Conservation (phyloP, 2,329 filamentous ascomycete species). For the Calonectria crousiana region DNA sequence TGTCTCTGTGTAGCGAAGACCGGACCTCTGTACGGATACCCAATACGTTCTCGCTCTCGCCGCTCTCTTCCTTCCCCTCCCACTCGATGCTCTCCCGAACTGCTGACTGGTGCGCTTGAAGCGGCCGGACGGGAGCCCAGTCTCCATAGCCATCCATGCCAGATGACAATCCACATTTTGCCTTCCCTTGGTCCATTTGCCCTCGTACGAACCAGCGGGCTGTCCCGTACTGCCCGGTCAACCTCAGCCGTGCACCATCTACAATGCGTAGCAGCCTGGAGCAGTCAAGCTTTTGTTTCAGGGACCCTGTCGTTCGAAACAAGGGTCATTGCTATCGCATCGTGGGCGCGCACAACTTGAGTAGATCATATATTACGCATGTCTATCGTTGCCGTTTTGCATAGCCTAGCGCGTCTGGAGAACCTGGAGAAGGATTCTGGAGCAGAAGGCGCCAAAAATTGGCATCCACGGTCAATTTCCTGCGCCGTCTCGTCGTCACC, state of each 20-base stretch:
- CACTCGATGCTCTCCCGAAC: neutral
- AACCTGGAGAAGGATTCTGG: conserved; percentile 11
- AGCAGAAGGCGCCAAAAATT: conserved; percentile 5
- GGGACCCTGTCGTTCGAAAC: conserved; percentile 4
- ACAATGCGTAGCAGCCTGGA: neutral
- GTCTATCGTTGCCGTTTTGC: neutral
- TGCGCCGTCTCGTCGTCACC: neutral
- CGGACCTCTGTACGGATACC: neutral
- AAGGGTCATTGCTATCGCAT: neutral
- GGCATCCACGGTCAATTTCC: conserved; percentile 9
- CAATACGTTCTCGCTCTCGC: neutral
- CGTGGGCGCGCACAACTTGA: neutral
- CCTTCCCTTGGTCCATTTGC: conserved; percentile 40
- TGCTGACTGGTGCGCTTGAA: conserved; percentile 44
- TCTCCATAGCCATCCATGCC: conserved; percentile 15
- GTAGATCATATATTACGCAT: neutral
- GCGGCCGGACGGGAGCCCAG: conserved; percentile 28
- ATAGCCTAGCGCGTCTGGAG: conserved; percentile 2
- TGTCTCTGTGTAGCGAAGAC: neutral
- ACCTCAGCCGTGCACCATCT: neutral
- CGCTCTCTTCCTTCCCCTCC: neutral
- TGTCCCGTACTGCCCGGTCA: conserved; percentile 10
- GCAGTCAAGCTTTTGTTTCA: neutral
- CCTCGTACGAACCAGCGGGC: neutral
- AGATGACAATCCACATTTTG: conserved; percentile 14